Evolutionary conservation across 1,139 yeast genomes (phyloP).

Genomic region (Suhomyces wounanorum): DNA sequence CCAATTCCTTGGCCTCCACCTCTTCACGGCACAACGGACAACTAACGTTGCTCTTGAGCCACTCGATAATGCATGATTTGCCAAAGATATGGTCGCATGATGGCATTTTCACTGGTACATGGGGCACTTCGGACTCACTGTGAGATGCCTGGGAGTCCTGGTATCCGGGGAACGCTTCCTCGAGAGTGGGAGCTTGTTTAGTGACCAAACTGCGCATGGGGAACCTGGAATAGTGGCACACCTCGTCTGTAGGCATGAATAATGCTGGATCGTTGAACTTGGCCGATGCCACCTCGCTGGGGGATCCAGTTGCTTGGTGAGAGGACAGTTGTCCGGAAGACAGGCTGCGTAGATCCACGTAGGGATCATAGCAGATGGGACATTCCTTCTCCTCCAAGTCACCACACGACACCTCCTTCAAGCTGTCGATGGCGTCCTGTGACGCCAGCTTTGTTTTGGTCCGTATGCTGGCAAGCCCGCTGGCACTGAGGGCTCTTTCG

Average conservation of each 20-base stretch:
- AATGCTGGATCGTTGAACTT: conserved; percentile 41
- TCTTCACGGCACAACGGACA: conserved; percentile 51
- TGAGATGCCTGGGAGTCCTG: conserved; percentile 15
- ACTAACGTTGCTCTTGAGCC: conserved; percentile 44
- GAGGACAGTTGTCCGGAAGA: background rate
- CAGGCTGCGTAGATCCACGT: conserved; percentile 18
- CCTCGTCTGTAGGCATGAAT: conserved; percentile 41
- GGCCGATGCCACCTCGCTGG: background rate
- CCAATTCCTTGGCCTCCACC: conserved; percentile 27
- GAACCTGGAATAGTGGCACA: conserved; percentile 34
- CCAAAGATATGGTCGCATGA: conserved; percentile 47
- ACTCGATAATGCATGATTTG: conserved; percentile 43
- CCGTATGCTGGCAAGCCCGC: conserved; percentile 24
- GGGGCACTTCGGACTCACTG: conserved; percentile 26
- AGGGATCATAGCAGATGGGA: conserved; percentile 47
- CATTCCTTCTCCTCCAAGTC: conserved; percentile 32
- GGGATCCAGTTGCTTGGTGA: background rate
- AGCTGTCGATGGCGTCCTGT: conserved; percentile 42
- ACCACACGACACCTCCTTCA: conserved; percentile 28
- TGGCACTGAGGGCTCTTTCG: conserved; percentile 36
- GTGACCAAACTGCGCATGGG: conserved; percentile 36
- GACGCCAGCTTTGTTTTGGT: conserved; percentile 37
- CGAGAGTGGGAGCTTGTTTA: conserved; percentile 25
- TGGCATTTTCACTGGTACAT: conserved; percentile 48
- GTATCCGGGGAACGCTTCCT: conserved; percentile 38